Evolutionary conservation across 2,329 filamentous ascomycete genomes (phyloP), one percentile per base, ranked within the genome.

Genomic region (Nakataea oryzae): DNA sequence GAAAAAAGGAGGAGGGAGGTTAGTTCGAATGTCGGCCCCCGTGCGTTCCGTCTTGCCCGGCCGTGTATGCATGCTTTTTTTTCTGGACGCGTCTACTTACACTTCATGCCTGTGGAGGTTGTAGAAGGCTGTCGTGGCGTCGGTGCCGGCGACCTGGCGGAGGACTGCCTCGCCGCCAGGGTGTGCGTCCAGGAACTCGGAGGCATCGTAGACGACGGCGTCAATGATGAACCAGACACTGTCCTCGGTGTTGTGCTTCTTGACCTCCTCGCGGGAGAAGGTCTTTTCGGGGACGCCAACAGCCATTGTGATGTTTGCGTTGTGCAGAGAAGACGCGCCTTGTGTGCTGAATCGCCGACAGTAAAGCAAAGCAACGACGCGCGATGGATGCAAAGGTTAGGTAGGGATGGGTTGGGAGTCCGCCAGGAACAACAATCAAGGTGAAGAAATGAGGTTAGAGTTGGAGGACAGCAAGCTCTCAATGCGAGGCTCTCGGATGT

Each of bases 21-120:
- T n/a, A n/a, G 41, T 9, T 32, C 13, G 30, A 32, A 32, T n/a
- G 41, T 50, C 41, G 24, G 41, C 41, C 3, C 41, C 3, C 54
- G 12, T 55, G 9, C 24, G 9, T 11, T 55, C 14, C 5, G n/a
- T 26, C 47, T 26, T 47, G 41, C 17, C 41, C 17, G 7, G 21
- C 13, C 3, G 7, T 50, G 41, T n/a, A 3, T 3, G 21, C 21
- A 47, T 28, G 26, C 26, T 28, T 5, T n/a, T 14, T 28, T 21
- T 13, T 24, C 2, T 29, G n/a, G 12, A n/a, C 17, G 21, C 3
- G 27, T n/a, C n/a, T 55, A 24, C 41, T 32, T 60, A 60, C 59
- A 96, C 90, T 75, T 96, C 91, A 68, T 96, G 91, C 29, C 91
- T 82, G 77, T 96, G 92, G 61, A 96, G 86, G 78, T 96, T 96